These are phyloP conservation scores for Platanus orientalis DNA, from an alignment of 164 flowering plant species.

Conservation along the genomic window DNA sequence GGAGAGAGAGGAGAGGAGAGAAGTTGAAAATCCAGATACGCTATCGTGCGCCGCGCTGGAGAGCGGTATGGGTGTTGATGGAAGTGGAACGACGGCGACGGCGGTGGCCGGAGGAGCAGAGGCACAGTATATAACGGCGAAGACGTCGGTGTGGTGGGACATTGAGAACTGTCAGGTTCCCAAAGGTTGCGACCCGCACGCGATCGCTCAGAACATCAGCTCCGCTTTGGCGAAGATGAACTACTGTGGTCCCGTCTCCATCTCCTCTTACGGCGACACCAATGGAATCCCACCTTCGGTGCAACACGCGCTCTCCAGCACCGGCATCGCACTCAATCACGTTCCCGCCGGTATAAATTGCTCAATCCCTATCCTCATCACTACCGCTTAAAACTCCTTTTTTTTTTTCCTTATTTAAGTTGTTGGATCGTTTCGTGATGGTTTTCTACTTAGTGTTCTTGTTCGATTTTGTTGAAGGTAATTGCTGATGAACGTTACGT, in stretches of 20 bases:
- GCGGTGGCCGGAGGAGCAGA: slow-evolving; percentile 24
- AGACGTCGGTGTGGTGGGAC: slow-evolving; percentile 98
- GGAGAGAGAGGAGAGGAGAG: too few species aligned
- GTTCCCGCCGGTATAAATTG: slow-evolving; percentile 70
- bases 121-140: slow-evolving; percentile 56
- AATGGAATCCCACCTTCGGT: slow-evolving; percentile 45
- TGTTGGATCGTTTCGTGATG: not conserved
- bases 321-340: slow-evolving; percentile 86
- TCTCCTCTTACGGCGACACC: slow-evolving; percentile 85
- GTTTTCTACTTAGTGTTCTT: not conserved
- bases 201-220: slow-evolving; percentile 81
- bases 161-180: slow-evolving; percentile 96
- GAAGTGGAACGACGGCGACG: slow-evolving; percentile 5
- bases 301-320: slow-evolving; percentile 78
- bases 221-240: slow-evolving; percentile 60
- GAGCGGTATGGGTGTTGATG: not conserved
- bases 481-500: too few species aligned
- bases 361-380: too few species aligned
- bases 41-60: not conserved
- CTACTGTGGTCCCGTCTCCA: slow-evolving; percentile 72
- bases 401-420: not conserved
- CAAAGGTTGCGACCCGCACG: slow-evolving; percentile 58
- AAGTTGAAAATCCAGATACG: too few species aligned
- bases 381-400: not conserved
- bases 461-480: not conserved